phyloP scores from a whole-genome alignment of 345 rosid species.

The Populus davidiana region DNA sequence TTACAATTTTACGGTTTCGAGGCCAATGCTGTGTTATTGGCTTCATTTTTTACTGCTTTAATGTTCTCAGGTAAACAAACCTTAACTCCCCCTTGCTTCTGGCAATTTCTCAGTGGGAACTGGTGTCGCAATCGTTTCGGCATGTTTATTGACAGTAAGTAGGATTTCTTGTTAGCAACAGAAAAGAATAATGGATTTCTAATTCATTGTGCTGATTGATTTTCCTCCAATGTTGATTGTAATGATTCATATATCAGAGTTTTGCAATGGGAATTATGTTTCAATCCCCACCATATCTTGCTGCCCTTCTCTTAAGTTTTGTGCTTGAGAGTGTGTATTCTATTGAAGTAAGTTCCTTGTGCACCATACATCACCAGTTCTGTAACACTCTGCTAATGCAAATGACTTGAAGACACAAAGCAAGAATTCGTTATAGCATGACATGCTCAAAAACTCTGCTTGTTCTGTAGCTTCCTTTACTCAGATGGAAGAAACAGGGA shows the following conservation, averaged over 20 bases:
- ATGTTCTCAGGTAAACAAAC: constrained; percentile 29
- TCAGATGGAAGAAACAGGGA: constrained; percentile 42
- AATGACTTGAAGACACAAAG: not conserved
- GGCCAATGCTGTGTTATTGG: not conserved
- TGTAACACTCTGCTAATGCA: not conserved
- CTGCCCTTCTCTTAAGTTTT: constrained; percentile 24
- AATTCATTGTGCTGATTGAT: not conserved
- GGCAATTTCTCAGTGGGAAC: constrained; percentile 32
- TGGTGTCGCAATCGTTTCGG: constrained; percentile 20
- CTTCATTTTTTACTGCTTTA: not conserved
- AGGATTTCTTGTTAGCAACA: not conserved
- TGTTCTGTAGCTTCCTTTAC: constrained; percentile 29
- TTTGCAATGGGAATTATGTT: constrained; percentile 26
- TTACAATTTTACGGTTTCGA: not conserved
- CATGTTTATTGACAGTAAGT: constrained; percentile 23
- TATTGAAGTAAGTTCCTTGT: constrained; percentile 24
- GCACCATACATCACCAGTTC: not conserved
- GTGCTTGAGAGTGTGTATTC: constrained; percentile 36
- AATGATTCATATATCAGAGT: constrained; percentile 22
- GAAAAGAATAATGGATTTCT: not conserved
- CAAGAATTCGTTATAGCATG: not conserved
- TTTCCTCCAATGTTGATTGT: not conserved
- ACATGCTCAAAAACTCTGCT: not conserved
- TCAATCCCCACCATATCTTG: constrained; percentile 29
- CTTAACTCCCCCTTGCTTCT: constrained; percentile 37